These are phyloP conservation scores for Komagataella phaffii DNA, from an alignment of 805 yeast genomes.

Conservation along the genomic window DNA sequence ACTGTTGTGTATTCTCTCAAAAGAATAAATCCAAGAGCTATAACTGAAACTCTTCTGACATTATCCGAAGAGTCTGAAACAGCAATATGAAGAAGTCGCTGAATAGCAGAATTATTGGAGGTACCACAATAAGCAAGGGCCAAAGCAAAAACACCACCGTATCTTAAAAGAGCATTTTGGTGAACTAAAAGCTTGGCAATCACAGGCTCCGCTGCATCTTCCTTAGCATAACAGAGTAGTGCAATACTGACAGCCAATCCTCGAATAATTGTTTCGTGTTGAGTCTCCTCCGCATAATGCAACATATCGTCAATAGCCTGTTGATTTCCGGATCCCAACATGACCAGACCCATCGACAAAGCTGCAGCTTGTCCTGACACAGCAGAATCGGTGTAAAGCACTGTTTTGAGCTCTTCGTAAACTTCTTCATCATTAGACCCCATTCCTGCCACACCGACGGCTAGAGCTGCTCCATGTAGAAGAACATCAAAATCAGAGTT, in stretches of 20 bases:
- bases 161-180: constrained; percentile 77
- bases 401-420: constrained; percentile 72
- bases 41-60: constrained; percentile 93
- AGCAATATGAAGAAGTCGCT: constrained; percentile 78
- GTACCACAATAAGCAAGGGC: constrained; percentile 97
- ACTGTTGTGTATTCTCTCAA: constrained; percentile 86
- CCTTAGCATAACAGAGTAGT: constrained; percentile 72
- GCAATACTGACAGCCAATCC: constrained; percentile 90
- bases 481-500: constrained; percentile 65
- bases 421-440: constrained; percentile 63
- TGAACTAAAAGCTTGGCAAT: constrained; percentile 56
- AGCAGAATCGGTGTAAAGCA: constrained; percentile 82
- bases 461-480: constrained; percentile 91
- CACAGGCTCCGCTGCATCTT: constrained; percentile 59
- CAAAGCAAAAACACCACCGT: constrained; percentile 90
- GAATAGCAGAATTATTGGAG: constrained; percentile 78
- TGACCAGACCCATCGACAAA: constrained; percentile 86
- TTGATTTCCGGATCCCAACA: constrained; percentile 81
- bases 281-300: constrained; percentile 86
- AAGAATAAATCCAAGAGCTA: constrained; percentile 80
- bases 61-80: constrained; percentile 95
- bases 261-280: constrained; percentile 89
- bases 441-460: constrained; percentile 96
- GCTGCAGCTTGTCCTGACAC: constrained; percentile 95
- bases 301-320: constrained; percentile 67